phyloP scores from a whole-genome alignment of 257 asterid genomes.

The Gentiana straminea region DNA sequence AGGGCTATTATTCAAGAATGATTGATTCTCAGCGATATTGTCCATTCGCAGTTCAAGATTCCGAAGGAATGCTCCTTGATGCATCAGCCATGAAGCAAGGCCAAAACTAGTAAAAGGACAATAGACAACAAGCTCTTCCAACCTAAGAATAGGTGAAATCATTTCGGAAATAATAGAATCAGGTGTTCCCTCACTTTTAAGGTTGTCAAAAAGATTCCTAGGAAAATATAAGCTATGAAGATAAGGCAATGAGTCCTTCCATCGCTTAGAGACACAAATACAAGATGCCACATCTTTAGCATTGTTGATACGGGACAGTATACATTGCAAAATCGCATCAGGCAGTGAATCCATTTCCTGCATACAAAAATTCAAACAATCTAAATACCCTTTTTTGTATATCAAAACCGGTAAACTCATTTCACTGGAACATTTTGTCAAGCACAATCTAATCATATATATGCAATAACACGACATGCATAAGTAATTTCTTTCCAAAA shows the following conservation, averaged over 20 bases:
- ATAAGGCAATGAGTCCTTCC: constrained; percentile 78
- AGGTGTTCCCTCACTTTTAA: constrained; percentile 35
- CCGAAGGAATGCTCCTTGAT: constrained; percentile 40
- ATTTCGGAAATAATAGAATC: constrained; percentile 47
- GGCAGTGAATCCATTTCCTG: constrained; percentile 83
- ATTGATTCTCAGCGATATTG: constrained; percentile 41
- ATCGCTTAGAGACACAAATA: constrained; percentile 69
- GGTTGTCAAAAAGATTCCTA: constrained; percentile 65
- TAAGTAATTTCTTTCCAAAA: no score
- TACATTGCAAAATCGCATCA: constrained; percentile 61
- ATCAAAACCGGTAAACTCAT: neutral
- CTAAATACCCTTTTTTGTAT: constrained; percentile 4
- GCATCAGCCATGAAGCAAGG: constrained; percentile 60
- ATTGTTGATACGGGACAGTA: constrained; percentile 50
- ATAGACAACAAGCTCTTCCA: constrained; percentile 79
- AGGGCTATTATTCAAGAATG: constrained; percentile 22
- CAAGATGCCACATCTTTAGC: constrained; percentile 88
- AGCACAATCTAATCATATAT: no score
- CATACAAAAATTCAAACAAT: constrained; percentile 30
- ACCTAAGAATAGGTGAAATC: constrained; percentile 38
- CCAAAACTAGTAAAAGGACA: constrained; percentile 66
- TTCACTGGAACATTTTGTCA: neutral
- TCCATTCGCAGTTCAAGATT: constrained; percentile 89
- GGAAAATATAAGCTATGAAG: constrained; percentile 58
- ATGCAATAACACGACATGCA: no score